Conservation (phyloP, 2,329 filamentous ascomycete genomes). For the Cryphonectria parasitica region DNA sequence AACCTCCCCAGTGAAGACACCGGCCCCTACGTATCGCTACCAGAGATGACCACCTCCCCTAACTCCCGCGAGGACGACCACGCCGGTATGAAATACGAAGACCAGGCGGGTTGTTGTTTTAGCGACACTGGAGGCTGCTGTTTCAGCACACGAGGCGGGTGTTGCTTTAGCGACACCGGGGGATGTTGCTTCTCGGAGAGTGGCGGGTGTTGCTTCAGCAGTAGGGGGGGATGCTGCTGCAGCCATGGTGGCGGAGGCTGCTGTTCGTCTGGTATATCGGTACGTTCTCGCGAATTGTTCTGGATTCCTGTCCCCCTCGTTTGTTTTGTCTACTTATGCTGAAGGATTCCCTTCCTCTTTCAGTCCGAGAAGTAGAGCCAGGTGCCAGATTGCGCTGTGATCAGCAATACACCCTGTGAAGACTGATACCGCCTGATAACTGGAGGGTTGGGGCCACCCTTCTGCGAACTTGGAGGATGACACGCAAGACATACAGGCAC, state of each 20-base stretch:
- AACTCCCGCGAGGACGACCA: neutral
- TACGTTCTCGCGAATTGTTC: neutral
- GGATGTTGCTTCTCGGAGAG: conserved; percentile 23
- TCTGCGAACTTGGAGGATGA: neutral
- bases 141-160: conserved; percentile 23
- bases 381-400: neutral
- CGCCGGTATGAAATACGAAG: conserved; percentile 12
- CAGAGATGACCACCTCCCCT: neutral
- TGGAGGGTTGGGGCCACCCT: neutral
- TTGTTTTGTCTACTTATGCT: neutral
- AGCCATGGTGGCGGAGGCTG: neutral
- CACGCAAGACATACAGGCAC: neutral
- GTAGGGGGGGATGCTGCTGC: conserved; percentile 10
- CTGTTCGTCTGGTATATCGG: neutral
- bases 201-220: conserved; percentile 17
- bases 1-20: neutral
- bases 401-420: neutral
- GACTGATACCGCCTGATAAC: neutral
- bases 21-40: neutral
- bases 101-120: conserved; percentile 6
- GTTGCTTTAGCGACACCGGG: conserved; percentile 23
- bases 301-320: too few species aligned
- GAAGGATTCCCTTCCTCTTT: neutral
- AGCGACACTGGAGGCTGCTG: conserved; percentile 24
- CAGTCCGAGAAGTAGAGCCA: neutral